These are phyloP conservation scores for Pseudogymnoascus sp. DNA, from an alignment of 2,329 filamentous ascomycete species.

Conservation along the genomic window DNA sequence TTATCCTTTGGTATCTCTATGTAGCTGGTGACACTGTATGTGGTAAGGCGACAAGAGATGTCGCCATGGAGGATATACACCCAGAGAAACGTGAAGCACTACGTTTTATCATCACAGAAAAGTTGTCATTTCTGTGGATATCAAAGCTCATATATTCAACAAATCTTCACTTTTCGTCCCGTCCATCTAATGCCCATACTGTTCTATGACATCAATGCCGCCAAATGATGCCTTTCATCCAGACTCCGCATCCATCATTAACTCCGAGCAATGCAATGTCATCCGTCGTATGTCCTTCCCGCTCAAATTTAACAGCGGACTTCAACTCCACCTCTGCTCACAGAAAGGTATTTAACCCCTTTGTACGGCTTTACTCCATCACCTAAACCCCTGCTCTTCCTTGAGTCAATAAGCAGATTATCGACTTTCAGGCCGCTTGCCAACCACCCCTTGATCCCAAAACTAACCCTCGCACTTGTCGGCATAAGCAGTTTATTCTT, in stretches of 20 bases:
- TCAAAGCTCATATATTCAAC: not conserved
- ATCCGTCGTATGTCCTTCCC: not conserved
- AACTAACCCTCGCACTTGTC: constrained; percentile 65
- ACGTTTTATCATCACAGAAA: not conserved
- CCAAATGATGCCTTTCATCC: not conserved
- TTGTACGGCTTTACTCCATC: constrained; percentile 93
- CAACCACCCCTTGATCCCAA: constrained; percentile 61
- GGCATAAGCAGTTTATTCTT: constrained; percentile 75
- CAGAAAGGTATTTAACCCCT: constrained; percentile 91
- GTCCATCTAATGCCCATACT: not conserved
- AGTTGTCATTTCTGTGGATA: not conserved
- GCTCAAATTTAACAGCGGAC: constrained; percentile 40
- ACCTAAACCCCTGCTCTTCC: constrained; percentile 76
- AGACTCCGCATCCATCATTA: constrained; percentile 5
- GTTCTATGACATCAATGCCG: not conserved
- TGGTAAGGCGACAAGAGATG: not conserved
- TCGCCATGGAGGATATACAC: not conserved
- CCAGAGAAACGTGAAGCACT: not conserved
- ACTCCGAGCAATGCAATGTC: not conserved
- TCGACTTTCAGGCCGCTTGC: constrained; percentile 61
- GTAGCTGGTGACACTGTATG: not conserved
- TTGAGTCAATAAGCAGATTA: constrained; percentile 60
- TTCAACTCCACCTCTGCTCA: constrained; percentile 58
- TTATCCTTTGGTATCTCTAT: not conserved
- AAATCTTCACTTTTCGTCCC: not conserved